Conservation (phyloP, 805 yeast genomes). For the Candida sakaeoensis region DNA sequence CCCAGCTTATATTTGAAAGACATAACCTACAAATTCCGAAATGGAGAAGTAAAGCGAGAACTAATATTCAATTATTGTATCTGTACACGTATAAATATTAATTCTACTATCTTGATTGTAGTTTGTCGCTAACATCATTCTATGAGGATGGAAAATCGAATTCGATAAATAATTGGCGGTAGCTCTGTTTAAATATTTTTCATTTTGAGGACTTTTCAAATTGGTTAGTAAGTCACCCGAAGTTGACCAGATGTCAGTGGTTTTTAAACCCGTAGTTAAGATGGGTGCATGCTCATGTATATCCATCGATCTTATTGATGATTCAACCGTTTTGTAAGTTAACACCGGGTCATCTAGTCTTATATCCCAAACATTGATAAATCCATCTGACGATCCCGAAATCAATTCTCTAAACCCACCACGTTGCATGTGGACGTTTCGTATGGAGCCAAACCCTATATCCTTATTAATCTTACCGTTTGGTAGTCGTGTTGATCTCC, state of each 20-base stretch:
- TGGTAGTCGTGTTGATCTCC: conserved; percentile 47
- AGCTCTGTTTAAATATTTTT: conserved; percentile 42
- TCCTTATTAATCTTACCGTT: background rate
- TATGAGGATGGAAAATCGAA: conserved; percentile 84
- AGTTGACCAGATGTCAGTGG: conserved; percentile 80
- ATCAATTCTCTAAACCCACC: conserved; percentile 92
- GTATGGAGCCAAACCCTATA: conserved; percentile 45
- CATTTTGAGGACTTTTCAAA: conserved; percentile 47
- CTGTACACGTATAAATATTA: conserved; percentile 49
- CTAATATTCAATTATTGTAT: conserved; percentile 33
- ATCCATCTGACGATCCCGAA: conserved; percentile 80
- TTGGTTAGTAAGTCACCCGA: conserved; percentile 69
- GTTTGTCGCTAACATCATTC: conserved; percentile 87
- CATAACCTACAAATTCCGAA: conserved; percentile 2
- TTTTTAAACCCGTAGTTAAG: conserved; percentile 80
- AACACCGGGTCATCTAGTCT: conserved; percentile 68
- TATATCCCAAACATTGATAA: conserved; percentile 87
- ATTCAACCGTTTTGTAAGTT: conserved; percentile 54
- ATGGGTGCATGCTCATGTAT: conserved; percentile 97
- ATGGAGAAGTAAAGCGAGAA: conserved; percentile 7
- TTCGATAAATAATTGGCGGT: conserved; percentile 54
- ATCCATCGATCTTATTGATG: conserved; percentile 62
- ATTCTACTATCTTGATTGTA: conserved; percentile 75
- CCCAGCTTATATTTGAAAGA: conserved; percentile 1
- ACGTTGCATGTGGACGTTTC: conserved; percentile 89